These are phyloP conservation scores for Millerozyma miso DNA, from an alignment of 805 yeast species.

Conservation along the genomic window DNA sequence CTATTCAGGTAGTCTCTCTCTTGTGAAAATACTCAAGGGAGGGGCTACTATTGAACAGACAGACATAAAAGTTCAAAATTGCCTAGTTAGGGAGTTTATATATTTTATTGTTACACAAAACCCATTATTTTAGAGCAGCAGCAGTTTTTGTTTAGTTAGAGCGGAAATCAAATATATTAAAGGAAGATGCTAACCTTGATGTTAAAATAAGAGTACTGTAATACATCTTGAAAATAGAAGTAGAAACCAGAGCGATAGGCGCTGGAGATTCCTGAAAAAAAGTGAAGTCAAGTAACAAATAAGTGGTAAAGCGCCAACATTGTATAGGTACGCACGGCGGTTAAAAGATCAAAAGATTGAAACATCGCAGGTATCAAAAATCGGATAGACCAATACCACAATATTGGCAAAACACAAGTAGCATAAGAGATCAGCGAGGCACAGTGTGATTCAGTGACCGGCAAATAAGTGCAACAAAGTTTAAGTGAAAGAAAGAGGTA, in stretches of 20 bases:
- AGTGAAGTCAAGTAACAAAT: too few species aligned
- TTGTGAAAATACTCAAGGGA: not conserved
- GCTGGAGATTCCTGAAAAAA: too few species aligned
- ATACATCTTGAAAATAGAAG: not conserved
- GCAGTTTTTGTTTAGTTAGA: constrained; percentile 1
- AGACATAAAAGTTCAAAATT: constrained; percentile 1
- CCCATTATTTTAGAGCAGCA: constrained; percentile 1
- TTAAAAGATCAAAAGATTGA: too few species aligned
- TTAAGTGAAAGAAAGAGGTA: not conserved
- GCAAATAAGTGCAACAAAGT: too few species aligned
- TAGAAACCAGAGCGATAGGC: too few species aligned
- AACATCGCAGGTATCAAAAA: too few species aligned
- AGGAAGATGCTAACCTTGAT: not conserved
- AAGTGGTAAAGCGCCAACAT: too few species aligned
- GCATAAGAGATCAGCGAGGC: too few species aligned
- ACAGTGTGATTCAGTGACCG: too few species aligned
- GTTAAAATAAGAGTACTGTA: constrained; percentile 1
- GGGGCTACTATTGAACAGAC: not conserved
- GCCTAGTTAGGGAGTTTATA: constrained; percentile 7
- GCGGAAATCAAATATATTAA: constrained; percentile 1
- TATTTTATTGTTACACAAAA: constrained; percentile 5
- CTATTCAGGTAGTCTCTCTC: not conserved
- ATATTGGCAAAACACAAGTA: too few species aligned
- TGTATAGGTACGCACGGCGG: too few species aligned
- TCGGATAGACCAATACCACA: too few species aligned